Evolutionary conservation across 192 early-diverging fungal genomes (phyloP).

Genomic region (Cladochytrium replicatum): DNA sequence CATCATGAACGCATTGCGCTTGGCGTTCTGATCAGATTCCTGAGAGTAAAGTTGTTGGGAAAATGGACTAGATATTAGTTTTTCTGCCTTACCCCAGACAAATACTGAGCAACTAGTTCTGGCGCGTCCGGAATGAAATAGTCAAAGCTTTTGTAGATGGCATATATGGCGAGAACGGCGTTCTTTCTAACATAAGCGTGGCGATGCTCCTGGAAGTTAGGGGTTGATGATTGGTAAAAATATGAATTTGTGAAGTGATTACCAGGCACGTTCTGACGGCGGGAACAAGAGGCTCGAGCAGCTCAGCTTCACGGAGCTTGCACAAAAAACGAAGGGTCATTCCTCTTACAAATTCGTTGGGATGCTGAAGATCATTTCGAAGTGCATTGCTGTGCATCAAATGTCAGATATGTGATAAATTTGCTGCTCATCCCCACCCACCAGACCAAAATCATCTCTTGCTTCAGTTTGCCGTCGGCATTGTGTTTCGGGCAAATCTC

Average conservation of each 20-base stretch:
- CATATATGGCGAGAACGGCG: slow-evolving; percentile 84
- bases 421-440: slow-evolving; percentile 19
- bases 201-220: slow-evolving; percentile 65
- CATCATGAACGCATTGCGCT: slow-evolving; percentile 91
- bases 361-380: slow-evolving; percentile 92
- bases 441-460: slow-evolving; percentile 90
- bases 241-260: too few relatives aligned
- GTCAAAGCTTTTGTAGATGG: slow-evolving; percentile 82
- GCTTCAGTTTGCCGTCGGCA: slow-evolving; percentile 84
- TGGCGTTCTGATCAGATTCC: slow-evolving; percentile 89
- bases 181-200: slow-evolving; percentile 98
- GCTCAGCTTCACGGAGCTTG: slow-evolving; percentile 91
- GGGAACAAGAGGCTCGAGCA: slow-evolving; percentile 89
- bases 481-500: slow-evolving; percentile 92
- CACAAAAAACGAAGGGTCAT: slow-evolving; percentile 87
- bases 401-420: slow-evolving; percentile 4
- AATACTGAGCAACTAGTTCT: slow-evolving; percentile 42
- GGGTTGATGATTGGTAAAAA: too few relatives aligned
- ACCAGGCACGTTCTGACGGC: slow-evolving; percentile 79
- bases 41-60: slow-evolving; percentile 13
- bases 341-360: slow-evolving; percentile 97
- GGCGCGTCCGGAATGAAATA: slow-evolving; percentile 92
- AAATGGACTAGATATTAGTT: too few relatives aligned
- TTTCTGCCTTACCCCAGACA: too few relatives aligned
- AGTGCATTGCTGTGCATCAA: slow-evolving; percentile 65